phyloP scores from a whole-genome alignment of 352 stramenopile genomes.

The Globisporangium acanthophoron region DNA sequence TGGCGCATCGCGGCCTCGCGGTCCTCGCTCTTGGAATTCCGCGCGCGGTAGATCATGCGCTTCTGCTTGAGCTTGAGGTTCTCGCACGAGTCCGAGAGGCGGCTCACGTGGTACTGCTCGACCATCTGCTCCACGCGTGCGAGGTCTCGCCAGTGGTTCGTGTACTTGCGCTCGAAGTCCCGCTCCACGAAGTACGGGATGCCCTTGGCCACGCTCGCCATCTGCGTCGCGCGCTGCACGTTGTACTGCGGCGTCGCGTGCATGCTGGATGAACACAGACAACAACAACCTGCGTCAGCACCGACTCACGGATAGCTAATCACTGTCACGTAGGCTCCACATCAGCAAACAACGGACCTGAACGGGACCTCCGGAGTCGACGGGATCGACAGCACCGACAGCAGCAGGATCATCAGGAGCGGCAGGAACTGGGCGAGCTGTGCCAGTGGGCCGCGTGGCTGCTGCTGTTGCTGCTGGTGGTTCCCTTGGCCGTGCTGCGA shows the following conservation, averaged over 20 bases:
- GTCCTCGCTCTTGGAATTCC: slow-evolving; percentile 71
- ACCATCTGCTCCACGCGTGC: slow-evolving; percentile 83
- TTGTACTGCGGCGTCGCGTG: slow-evolving; percentile 72
- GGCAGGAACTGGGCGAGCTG: slow-evolving; percentile 81
- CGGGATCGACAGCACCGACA: slow-evolving; percentile 78
- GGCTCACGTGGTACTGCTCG: slow-evolving; percentile 70
- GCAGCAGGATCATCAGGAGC: slow-evolving; percentile 79
- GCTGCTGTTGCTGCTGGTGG: slow-evolving; percentile 30
- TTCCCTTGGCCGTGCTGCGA: slow-evolving; percentile 2
- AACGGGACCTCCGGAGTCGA: slow-evolving; percentile 70
- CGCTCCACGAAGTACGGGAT: slow-evolving; percentile 87
- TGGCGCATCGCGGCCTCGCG: slow-evolving; percentile 71
- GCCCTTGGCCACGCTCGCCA: slow-evolving; percentile 76
- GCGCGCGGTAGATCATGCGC: slow-evolving; percentile 82
- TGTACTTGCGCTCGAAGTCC: slow-evolving; percentile 86
- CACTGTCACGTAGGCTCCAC: too few species aligned
- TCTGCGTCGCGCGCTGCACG: slow-evolving; percentile 68
- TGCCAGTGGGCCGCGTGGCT: slow-evolving; percentile 29
- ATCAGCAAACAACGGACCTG: slow-evolving; percentile 24
- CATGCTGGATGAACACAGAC: slow-evolving; percentile 29
- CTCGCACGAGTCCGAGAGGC: slow-evolving; percentile 72
- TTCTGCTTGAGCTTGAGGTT: slow-evolving; percentile 82
- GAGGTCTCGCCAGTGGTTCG: slow-evolving; percentile 79
- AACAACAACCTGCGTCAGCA: neutral
- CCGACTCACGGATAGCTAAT: too few species aligned